These are phyloP conservation scores for Tylopilus rubrobrunneus DNA, from an alignment of 768 basidiomycete genomes.

Conservation along the genomic window DNA sequence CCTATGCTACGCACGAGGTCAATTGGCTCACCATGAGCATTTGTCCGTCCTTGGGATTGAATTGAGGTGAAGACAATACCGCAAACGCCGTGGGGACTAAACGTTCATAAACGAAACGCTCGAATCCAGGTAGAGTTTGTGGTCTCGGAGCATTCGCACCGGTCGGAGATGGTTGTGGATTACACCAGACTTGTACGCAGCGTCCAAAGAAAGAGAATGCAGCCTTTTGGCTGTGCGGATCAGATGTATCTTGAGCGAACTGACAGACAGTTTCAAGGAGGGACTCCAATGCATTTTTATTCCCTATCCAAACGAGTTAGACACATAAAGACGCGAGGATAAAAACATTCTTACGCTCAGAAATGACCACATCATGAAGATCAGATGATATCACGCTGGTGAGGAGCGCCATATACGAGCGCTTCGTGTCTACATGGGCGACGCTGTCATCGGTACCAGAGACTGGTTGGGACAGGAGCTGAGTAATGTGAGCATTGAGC, in stretches of 20 bases:
- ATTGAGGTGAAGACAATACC: constrained; percentile 71
- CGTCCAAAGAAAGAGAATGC: constrained; percentile 77
- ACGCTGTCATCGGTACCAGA: constrained; percentile 85
- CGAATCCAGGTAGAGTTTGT: constrained; percentile 76
- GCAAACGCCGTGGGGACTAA: constrained; percentile 80
- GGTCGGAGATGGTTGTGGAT: constrained; percentile 35
- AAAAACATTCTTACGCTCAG: constrained; percentile 59
- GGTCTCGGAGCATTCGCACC: constrained; percentile 33
- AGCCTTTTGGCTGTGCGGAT: constrained; percentile 70
- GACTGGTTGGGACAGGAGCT: constrained; percentile 75
- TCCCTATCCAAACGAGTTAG: constrained; percentile 39
- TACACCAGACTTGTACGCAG: constrained; percentile 67
- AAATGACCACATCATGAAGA: constrained; percentile 80
- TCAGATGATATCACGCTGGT: constrained; percentile 78
- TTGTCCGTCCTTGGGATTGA: constrained; percentile 89
- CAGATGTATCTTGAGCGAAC: constrained; percentile 72
- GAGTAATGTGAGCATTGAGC: constrained; percentile 76
- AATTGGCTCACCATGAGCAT: constrained; percentile 63
- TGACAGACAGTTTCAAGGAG: constrained; percentile 72
- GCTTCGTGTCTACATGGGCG: constrained; percentile 76
- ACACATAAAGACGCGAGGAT: neutral
- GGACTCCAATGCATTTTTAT: constrained; percentile 62
- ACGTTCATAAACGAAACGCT: constrained; percentile 85
- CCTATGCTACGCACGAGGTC: neutral
- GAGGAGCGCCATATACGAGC: constrained; percentile 81